Evolutionary conservation across 2,329 filamentous ascomycete genomes (phyloP).

Genomic region (Dryadomyces sulphureus): DNA sequence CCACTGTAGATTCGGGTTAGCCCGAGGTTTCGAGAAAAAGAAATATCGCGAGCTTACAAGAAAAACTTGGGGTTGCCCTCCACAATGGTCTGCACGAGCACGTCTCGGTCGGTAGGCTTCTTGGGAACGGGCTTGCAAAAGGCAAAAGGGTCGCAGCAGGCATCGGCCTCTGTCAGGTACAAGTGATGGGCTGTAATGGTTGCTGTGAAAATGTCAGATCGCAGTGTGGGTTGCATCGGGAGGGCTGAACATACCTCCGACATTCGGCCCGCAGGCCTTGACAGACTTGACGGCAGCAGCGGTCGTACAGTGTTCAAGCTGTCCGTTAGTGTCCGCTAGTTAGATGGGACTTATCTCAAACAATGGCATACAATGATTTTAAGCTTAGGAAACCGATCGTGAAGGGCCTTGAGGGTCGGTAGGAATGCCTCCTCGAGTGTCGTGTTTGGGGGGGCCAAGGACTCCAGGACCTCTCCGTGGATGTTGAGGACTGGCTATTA

Average conservation of each 20-base stretch:
- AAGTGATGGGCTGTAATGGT: slow-evolving; percentile 84
- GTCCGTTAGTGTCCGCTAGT: neutral
- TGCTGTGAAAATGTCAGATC: slow-evolving; percentile 20
- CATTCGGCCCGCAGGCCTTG: slow-evolving; percentile 57
- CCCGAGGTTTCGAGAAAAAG: neutral
- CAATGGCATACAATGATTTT: slow-evolving; percentile 31
- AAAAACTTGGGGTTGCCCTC: slow-evolving; percentile 54
- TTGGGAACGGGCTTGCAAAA: slow-evolving; percentile 61
- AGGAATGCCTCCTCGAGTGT: slow-evolving; percentile 56
- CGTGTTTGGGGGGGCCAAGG: slow-evolving; percentile 21
- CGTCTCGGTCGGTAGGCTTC: slow-evolving; percentile 55
- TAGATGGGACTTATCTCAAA: neutral
- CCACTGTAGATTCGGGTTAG: slow-evolving; percentile 16
- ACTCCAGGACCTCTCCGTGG: slow-evolving; percentile 60
- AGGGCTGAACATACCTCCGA: slow-evolving; percentile 31
- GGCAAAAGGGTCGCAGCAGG: slow-evolving; percentile 12
- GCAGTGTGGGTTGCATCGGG: too few relatives aligned
- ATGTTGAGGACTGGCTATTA: slow-evolving; percentile 41
- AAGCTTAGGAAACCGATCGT: slow-evolving; percentile 59
- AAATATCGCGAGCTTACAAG: slow-evolving; percentile 20
- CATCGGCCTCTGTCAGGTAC: slow-evolving; percentile 33
- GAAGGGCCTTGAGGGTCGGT: slow-evolving; percentile 60
- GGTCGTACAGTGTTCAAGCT: slow-evolving; percentile 65
- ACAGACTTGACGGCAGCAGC: slow-evolving; percentile 69
- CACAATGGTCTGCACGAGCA: slow-evolving; percentile 50